Conservation (phyloP, 371 early-diverging fungal species). For the Mortierella sp. region DNA sequence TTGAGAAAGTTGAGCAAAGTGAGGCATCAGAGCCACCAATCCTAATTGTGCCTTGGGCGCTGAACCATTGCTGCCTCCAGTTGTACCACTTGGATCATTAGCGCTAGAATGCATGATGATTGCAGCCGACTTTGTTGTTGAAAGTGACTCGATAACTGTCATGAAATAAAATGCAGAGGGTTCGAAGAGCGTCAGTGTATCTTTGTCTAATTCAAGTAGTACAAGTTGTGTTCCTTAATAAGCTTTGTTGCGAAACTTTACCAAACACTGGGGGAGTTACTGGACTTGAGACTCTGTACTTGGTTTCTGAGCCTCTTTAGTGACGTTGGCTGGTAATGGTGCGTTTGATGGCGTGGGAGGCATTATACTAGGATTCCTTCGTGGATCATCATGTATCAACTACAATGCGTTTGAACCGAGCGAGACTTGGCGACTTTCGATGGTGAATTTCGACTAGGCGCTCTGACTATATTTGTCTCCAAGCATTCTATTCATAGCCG, state of each 20-base stretch:
- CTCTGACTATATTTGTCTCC: too few relatives aligned
- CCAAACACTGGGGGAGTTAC: slow-evolving; percentile 34
- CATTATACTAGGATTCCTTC: neutral
- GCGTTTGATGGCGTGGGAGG: neutral
- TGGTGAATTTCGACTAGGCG: too few relatives aligned
- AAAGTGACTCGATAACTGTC: slow-evolving; percentile 16
- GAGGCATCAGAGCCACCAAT: slow-evolving; percentile 29
- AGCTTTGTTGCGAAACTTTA: slow-evolving; percentile 2
- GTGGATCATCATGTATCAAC: too few relatives aligned
- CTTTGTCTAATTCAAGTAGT: too few relatives aligned
- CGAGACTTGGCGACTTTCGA: too few relatives aligned
- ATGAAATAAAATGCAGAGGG: too few relatives aligned
- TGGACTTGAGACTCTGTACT: slow-evolving; percentile 36
- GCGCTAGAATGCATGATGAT: slow-evolving; percentile 1
- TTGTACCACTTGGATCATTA: neutral
- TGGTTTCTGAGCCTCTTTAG: slow-evolving; percentile 10
- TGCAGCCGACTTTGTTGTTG: slow-evolving; percentile 36
- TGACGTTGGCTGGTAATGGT: neutral
- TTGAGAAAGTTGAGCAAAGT: slow-evolving; percentile 32
- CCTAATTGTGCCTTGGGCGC: neutral
- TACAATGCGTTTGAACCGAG: too few relatives aligned
- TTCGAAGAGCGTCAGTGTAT: too few relatives aligned
- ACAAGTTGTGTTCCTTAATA: too few relatives aligned
- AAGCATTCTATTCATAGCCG: too few relatives aligned
- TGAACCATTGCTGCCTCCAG: neutral